Base-by-base conservation (phyloP, 176 grass and related monocot species). In the Oryza brachyantha region DNA sequence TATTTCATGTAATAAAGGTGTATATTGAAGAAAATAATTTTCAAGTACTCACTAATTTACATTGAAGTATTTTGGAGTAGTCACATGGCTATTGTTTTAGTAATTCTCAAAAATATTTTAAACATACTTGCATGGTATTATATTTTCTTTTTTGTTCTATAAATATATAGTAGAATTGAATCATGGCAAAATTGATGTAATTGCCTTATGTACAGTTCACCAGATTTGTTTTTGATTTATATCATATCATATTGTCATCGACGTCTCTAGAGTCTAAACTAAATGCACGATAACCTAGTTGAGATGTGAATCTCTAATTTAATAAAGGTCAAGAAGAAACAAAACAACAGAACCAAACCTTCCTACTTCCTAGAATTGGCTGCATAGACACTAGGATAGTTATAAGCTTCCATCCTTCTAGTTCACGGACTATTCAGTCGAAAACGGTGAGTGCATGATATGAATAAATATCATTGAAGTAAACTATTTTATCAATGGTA, bases 1-100 rank as follows among this genome's bases (percentile, higher is more conserved):
- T 27, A 45, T 63, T 62, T 43, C 21, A 24, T 62, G 74, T 63
- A 35, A 50, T 50, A 82, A 74, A 82, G 58, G 31, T 27, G 38
- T 62, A 25, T 45, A 78, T 1, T 61, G 10, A 42, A 39, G 13
- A 54, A 66, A 32, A 32, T 32, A 32, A 32, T 32, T 32, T 75
- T 74, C 10, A 21, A 52, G 39, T 26, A 13, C 21, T 38, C 35
- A 46, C 31, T 68, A 46, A 52, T 70, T 38, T 69, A 54, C 62
- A 69, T 52, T 17, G 21, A 48, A 42, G 3, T 37, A 77, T 52
- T 50, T 50, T 19, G 16, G 17, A 50, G 5, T 21, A 50, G 17
- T 50, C 17, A 7, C 46, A 50, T 50, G 46, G 46, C 46, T 17
- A 50, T 21, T 21, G 16, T 50, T 4, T 59, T 59, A 69, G 14